A percentile compares a stretch with the other conserved stretches of the same genome.
These are phyloP conservation scores for Cymbomonas tetramitiformis DNA, from an alignment of 139 green algal genomes.

Conservation along the genomic window DNA sequence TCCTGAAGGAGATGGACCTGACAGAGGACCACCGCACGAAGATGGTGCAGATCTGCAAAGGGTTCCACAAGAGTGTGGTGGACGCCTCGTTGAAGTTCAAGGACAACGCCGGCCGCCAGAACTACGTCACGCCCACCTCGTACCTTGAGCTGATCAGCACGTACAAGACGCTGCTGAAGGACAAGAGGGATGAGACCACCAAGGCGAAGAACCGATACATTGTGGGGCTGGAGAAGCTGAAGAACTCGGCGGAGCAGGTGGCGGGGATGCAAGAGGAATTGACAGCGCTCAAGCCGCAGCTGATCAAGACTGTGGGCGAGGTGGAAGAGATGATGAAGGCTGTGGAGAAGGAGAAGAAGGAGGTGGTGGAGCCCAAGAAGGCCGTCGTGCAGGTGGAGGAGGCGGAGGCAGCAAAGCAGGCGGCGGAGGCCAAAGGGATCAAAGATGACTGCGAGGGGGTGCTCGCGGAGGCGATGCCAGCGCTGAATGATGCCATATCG, in stretches of 20 bases:
- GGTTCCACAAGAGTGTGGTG: conserved; percentile 34
- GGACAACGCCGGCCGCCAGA: conserved; percentile 11
- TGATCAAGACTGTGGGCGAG: conserved; percentile 40
- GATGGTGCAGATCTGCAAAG: conserved; percentile 42
- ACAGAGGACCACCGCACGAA: conserved; percentile 20
- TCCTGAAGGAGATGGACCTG: conserved; percentile 22
- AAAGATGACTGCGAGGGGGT: conserved; percentile 36
- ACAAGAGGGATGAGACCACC: conserved; percentile 10
- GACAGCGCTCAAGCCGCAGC: conserved; percentile 29
- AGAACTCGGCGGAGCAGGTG: conserved; percentile 31
- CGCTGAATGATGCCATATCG: conserved; percentile 27
- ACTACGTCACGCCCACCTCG: conserved; percentile 33
- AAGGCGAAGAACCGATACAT: conserved; percentile 35
- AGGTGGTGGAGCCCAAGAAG: conserved; percentile 58
- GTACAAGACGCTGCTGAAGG: conserved; percentile 21
- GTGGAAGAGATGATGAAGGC: conserved; percentile 41
- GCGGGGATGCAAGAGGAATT: conserved; percentile 35
- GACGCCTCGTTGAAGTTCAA: conserved; percentile 21
- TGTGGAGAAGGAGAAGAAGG: conserved; percentile 42
- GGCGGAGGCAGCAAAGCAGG: conserved; percentile 23
- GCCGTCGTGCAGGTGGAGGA: conserved; percentile 43
- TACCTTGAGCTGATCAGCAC: conserved; percentile 32
- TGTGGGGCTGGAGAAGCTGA: conserved; percentile 46
- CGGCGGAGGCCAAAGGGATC: conserved; percentile 30
- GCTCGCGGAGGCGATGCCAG: conserved; percentile 32